Conservation (phyloP, 2,329 filamentous ascomycete species). For the Plectosphaerella plurivora region DNA sequence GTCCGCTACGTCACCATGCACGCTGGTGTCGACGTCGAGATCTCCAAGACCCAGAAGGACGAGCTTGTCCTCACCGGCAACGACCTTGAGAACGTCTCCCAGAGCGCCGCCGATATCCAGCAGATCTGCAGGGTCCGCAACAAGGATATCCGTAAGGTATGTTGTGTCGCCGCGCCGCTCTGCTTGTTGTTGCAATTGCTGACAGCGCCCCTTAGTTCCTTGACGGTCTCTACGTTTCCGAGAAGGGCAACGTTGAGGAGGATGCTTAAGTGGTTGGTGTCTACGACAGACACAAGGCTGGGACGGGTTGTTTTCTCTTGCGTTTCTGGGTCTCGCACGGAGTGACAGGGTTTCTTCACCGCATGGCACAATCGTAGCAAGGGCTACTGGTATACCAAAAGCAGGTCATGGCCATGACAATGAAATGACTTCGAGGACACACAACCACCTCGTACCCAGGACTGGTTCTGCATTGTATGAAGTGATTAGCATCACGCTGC, state of each 20-base stretch:
- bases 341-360: constrained; percentile 57
- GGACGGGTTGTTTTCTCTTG: constrained; percentile 38
- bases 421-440: neutral
- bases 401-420: constrained; percentile 3
- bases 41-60: constrained; percentile 93
- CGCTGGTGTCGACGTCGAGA: constrained; percentile 82
- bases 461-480: too few relatives aligned
- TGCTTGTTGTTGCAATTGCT: constrained; percentile 7
- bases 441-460: too few relatives aligned
- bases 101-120: constrained; percentile 98
- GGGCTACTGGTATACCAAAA: constrained; percentile 35
- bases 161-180: constrained; percentile 15
- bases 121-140: constrained; percentile 99
- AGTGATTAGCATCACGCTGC: too few relatives aligned
- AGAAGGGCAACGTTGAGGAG: constrained; percentile 91
- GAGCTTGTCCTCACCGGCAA: constrained; percentile 91
- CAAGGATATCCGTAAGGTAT: constrained; percentile 99
- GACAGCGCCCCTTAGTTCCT: constrained; percentile 66
- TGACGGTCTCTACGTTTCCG: constrained; percentile 99
- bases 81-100: constrained; percentile 95
- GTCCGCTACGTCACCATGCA: constrained; percentile 89
- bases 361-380: constrained; percentile 52
- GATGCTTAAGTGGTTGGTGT: constrained; percentile 44
- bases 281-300: constrained; percentile 5
- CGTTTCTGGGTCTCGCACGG: constrained; percentile 54